Conservation (phyloP, 2,329 filamentous ascomycete species). For the Microdochium paspali region DNA sequence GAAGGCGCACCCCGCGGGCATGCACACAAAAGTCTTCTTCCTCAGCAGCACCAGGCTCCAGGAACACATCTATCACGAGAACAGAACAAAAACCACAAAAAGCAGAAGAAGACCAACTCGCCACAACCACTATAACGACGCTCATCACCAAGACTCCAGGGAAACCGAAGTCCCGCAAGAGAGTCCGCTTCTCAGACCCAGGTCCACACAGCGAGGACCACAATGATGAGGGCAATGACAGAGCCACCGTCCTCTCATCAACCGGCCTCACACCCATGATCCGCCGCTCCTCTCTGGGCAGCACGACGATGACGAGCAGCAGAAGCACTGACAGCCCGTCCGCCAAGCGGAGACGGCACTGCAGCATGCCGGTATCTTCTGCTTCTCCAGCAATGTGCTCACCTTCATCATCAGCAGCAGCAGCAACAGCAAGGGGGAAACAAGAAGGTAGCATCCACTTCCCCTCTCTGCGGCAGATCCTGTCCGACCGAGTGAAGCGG, state of each 20-base stretch:
- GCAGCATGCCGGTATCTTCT: no score
- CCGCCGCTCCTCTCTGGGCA: constrained; percentile 34
- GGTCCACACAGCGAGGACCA: constrained; percentile 23
- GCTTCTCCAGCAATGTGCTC: constrained; percentile 23
- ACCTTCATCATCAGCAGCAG: constrained; percentile 5
- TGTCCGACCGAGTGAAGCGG: constrained; percentile 41
- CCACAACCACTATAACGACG: not conserved
- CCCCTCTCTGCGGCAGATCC: constrained; percentile 41
- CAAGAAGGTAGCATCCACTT: constrained; percentile 30
- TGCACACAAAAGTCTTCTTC: not conserved
- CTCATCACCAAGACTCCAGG: constrained; percentile 14
- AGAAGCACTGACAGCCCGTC: constrained; percentile 7
- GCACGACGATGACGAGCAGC: no score
- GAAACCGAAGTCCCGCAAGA: constrained; percentile 28
- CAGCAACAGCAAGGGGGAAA: constrained; percentile 15
- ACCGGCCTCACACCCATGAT: constrained; percentile 53
- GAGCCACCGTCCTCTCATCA: constrained; percentile 13
- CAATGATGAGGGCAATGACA: constrained; percentile 12
- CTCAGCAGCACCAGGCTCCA: constrained; percentile 1
- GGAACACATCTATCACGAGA: not conserved
- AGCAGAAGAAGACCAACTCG: not conserved
- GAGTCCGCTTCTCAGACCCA: constrained; percentile 52
- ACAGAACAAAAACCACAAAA: constrained; percentile 2
- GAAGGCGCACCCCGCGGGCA: not conserved
- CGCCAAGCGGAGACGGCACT: constrained; percentile 33